Base-by-base conservation (phyloP, 1,284 basidiomycete genomes). In the Butyriboletus appendiculatus region DNA sequence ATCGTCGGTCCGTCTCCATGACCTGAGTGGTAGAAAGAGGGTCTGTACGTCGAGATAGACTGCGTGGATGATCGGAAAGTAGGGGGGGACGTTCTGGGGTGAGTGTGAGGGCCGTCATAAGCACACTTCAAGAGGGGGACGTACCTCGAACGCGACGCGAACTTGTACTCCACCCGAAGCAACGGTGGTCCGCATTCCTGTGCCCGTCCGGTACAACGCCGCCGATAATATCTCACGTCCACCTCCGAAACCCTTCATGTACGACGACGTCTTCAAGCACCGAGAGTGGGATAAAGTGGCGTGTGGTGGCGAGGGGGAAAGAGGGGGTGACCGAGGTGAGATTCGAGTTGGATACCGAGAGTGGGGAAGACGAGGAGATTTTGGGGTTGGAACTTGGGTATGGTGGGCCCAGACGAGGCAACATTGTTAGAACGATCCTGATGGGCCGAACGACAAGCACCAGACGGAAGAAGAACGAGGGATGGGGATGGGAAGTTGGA, bases 301-400 rank as follows among this genome's bases (percentile, higher is more conserved):
- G 22, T 5, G 22, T 24, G 4, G 22, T 24, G 4, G 22, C 4
- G 4, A 8, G 69, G 20, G 24, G 40, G 44, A 11, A 78, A 56
- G 20, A 71, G 67, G 7, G 77, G 76, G 32, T 84, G 65, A 1
- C 86, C 88, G 50, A 78, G 73, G 65, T 82, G 80, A 0, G 83
- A 85, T 69, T 91, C 86, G 2, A 91, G 67, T 63, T 91, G 90
- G 34, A 92, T 72, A 12, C 89, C 89, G 52, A 86, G 80, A 0
- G 77, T 73, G 15, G 84, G 84, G 42, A 90, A 65, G 28, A 28
- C 28, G 9, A 28, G 28, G 10, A 28, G 10, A 2, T 92, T 90
- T 45, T 28, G 33, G 16, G 28, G 28, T 2, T 12, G 12, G 18
- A 10, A 28, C 28, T 10, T 28, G 28, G 9, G 28, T 28, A 9